Evolutionary conservation across 2,329 filamentous ascomycete species (phyloP).

Genomic region (Xenosphaeropsis pyriputrescens): DNA sequence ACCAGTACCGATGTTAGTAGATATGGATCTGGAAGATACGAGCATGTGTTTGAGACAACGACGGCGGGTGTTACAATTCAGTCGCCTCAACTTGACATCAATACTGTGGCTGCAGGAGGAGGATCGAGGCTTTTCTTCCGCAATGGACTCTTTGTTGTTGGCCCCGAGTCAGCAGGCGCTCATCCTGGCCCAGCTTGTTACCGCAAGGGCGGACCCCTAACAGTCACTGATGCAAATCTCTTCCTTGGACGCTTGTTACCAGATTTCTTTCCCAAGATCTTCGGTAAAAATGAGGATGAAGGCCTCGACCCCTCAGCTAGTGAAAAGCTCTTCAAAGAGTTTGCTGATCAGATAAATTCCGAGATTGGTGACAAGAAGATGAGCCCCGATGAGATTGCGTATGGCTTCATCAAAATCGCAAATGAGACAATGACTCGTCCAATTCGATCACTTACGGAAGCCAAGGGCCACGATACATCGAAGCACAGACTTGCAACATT

Average conservation of each 20-base stretch:
- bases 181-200: constrained; percentile 88
- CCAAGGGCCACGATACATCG: constrained; percentile 81
- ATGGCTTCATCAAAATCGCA: constrained; percentile 78
- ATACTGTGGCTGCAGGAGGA: constrained; percentile 84
- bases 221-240: constrained; percentile 87
- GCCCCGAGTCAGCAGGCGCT: constrained; percentile 76
- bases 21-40: constrained; percentile 73
- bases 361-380: constrained; percentile 56
- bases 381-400: constrained; percentile 70
- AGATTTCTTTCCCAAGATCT: constrained; percentile 91
- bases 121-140: constrained; percentile 75
- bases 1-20: constrained; percentile 85
- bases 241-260: constrained; percentile 73
- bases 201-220: constrained; percentile 74
- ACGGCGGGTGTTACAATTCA: constrained; percentile 92
- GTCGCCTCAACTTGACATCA: constrained; percentile 84
- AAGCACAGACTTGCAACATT: constrained; percentile 87
- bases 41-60: constrained; percentile 89
- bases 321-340: constrained; percentile 56
- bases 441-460: constrained; percentile 81
- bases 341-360: constrained; percentile 64
- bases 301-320: constrained; percentile 65
- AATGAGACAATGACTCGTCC: constrained; percentile 88
- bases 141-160: constrained; percentile 82
- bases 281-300: constrained; percentile 77